phyloP scores from a whole-genome alignment of 2,329 filamentous ascomycete species.

The Catunica adiposa region DNA sequence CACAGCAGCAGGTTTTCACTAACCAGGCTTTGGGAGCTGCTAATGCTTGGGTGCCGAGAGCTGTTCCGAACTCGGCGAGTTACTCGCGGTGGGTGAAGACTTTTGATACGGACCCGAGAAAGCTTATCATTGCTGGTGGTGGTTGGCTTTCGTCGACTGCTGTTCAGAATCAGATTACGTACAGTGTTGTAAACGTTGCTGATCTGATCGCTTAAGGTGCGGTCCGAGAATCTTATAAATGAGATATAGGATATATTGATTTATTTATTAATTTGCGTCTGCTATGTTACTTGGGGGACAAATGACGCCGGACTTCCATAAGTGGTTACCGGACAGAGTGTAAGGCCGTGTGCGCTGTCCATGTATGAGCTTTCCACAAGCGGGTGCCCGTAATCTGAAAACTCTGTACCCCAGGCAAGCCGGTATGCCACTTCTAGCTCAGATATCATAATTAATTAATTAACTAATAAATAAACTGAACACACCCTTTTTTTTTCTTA shows the following conservation, averaged over 20 bases:
- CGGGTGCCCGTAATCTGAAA: no score
- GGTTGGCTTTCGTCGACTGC: slow-evolving; percentile 31
- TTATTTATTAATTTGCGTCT: neutral
- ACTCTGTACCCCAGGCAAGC: no score
- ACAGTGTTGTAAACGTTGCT: slow-evolving; percentile 21
- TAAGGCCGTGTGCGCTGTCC: no score
- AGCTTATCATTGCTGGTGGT: slow-evolving; percentile 28
- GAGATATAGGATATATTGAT: neutral
- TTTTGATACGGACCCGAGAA: slow-evolving; percentile 22
- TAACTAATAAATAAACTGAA: no score
- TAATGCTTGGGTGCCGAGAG: slow-evolving; percentile 23
- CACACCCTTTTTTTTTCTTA: no score
- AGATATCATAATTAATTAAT: no score
- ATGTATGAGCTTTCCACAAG: no score
- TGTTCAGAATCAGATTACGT: slow-evolving; percentile 25
- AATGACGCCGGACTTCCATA: no score
- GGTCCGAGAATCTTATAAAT: no score
- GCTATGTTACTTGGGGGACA: no score
- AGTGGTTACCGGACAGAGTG: no score
- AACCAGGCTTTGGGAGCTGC: slow-evolving; percentile 26
- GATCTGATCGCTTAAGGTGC: slow-evolving; percentile 9
- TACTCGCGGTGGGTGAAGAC: slow-evolving; percentile 25
- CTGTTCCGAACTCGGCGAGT: slow-evolving; percentile 22
- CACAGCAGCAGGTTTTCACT: slow-evolving; percentile 24
- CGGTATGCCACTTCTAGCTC: no score